Evolutionary conservation across 805 yeast genomes (phyloP).

Genomic region (Saccharomycopsis sp.): DNA sequence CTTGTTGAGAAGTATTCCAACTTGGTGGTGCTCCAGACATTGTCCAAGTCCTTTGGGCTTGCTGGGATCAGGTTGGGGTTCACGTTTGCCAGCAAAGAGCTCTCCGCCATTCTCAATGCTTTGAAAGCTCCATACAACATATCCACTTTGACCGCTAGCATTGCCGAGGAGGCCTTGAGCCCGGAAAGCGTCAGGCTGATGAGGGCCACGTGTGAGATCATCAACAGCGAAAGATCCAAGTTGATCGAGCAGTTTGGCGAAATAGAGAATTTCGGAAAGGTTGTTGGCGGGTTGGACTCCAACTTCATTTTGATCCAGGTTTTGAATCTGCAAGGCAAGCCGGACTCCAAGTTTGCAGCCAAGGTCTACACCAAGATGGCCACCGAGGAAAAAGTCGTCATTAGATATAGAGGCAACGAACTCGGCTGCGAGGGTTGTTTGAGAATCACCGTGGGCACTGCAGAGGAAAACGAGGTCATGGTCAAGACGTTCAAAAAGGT

Average conservation of each 20-base stretch:
- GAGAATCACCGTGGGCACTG: conserved; percentile 82
- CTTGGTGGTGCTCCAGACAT: conserved; percentile 80
- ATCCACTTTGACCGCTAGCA: conserved; percentile 65
- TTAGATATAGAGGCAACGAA: conserved; percentile 86
- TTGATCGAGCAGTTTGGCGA: conserved; percentile 44
- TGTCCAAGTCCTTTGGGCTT: conserved; percentile 91
- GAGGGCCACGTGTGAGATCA: conserved; percentile 42
- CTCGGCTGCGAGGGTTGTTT: conserved; percentile 82
- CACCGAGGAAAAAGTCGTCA: conserved; percentile 63
- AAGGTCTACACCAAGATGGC: conserved; percentile 65
- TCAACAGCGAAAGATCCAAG: conserved; percentile 46
- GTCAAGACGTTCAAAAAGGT: conserved; percentile 39
- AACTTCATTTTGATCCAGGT: conserved; percentile 76
- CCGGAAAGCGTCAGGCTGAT: conserved; percentile 48
- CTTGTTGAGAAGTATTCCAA: conserved; percentile 76
- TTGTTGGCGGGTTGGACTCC: conserved; percentile 79
- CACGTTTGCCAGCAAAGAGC: conserved; percentile 51
- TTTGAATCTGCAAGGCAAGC: conserved; percentile 49
- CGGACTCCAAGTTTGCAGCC: conserved; percentile 61
- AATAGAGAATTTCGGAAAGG: conserved; percentile 57
- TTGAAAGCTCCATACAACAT: conserved; percentile 96
- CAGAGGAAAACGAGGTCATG: conserved; percentile 55
- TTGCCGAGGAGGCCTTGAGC: conserved; percentile 68
- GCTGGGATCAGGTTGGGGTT: conserved; percentile 92
- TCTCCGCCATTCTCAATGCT: conserved; percentile 66